These are phyloP conservation scores for Luvunga scandens DNA, from an alignment of 345 rosid genomes.

Conservation along the genomic window DNA sequence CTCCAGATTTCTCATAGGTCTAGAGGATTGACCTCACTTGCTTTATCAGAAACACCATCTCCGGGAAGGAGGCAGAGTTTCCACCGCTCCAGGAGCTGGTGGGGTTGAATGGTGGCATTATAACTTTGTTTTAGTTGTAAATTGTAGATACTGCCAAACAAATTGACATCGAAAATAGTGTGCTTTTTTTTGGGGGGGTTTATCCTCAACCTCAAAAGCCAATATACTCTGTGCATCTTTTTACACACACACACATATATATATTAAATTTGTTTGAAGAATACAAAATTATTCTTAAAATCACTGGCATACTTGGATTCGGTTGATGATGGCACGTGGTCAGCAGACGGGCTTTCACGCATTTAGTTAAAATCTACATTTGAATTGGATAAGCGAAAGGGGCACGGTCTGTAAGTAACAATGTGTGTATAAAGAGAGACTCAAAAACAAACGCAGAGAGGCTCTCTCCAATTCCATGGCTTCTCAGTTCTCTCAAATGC, in stretches of 20 bases:
- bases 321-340: not conserved
- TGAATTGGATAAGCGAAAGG: not conserved
- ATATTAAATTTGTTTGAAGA: not conserved
- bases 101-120: not conserved
- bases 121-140: not conserved
- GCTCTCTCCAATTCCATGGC: too few species aligned
- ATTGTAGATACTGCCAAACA: not conserved
- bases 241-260: too few species aligned
- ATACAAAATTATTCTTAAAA: not conserved
- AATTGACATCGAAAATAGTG: not conserved
- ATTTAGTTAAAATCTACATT: not conserved
- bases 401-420: not conserved
- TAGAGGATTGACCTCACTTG: not conserved
- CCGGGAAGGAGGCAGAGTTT: not conserved
- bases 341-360: not conserved
- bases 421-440: not conserved
- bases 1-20: not conserved
- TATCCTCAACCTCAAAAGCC: too few species aligned
- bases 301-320: not conserved
- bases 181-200: not conserved
- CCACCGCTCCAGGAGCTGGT: not conserved
- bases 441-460: not conserved
- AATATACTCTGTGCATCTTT: too few species aligned
- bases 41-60: not conserved
- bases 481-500: slow-evolving; percentile 18